phyloP scores from a whole-genome alignment of 768 basidiomycete genomes.

The Lactifluus piperatus region DNA sequence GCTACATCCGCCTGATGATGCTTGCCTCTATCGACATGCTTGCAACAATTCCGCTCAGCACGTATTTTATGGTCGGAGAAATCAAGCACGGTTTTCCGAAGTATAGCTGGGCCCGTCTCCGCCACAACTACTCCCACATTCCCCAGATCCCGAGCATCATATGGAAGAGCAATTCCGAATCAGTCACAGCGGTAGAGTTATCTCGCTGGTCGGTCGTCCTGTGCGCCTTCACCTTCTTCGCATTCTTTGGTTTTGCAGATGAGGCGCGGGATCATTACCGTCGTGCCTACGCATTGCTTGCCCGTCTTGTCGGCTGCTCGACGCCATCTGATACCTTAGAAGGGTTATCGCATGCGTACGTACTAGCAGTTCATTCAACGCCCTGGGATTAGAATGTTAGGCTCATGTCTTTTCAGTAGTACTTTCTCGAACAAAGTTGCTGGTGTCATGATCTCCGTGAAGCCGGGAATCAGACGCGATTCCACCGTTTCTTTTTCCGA shows the following conservation, averaged over 20 bases:
- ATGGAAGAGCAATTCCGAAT: slow-evolving; percentile 30
- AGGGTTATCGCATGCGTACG: slow-evolving; percentile 2
- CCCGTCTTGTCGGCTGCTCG: slow-evolving; percentile 24
- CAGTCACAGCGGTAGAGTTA: too few species aligned
- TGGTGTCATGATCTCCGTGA: neutral
- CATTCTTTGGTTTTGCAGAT: slow-evolving; percentile 45
- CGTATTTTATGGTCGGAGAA: neutral
- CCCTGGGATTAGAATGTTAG: neutral
- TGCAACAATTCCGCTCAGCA: neutral
- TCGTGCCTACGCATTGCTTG: slow-evolving; percentile 21
- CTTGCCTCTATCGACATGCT: neutral
- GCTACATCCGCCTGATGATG: neutral
- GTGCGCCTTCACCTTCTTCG: slow-evolving; percentile 37
- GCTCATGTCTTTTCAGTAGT: neutral
- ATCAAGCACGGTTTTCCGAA: neutral
- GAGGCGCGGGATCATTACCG: slow-evolving; percentile 37
- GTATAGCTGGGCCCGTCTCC: slow-evolving; percentile 44
- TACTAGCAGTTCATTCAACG: neutral
- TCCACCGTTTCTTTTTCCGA: slow-evolving; percentile 1
- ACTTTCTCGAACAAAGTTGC: neutral
- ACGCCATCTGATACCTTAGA: neutral
- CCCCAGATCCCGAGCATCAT: slow-evolving; percentile 27
- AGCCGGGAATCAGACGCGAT: neutral
- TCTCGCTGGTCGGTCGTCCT: slow-evolving; percentile 34
- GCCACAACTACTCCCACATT: slow-evolving; percentile 38